Evolutionary conservation across 2,329 filamentous ascomycete genomes (phyloP).

Genomic region (Arthrobotrys pseudoclavata): DNA sequence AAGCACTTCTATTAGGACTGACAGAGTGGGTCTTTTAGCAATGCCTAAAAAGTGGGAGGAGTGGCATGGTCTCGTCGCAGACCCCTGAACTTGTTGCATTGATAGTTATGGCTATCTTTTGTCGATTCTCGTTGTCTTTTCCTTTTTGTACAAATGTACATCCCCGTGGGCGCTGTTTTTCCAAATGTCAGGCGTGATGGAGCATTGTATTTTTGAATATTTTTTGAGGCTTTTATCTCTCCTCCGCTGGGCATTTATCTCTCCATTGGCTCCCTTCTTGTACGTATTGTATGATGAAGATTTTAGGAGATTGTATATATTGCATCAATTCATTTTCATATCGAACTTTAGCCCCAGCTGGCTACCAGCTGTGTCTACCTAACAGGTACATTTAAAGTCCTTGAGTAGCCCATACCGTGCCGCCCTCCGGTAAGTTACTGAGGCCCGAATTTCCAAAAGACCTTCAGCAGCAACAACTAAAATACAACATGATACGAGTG

Average conservation of each 20-base stretch:
- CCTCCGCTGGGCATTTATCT: constrained; percentile 26
- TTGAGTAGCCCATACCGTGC: too few species aligned
- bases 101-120: background rate
- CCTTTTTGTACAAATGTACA: constrained; percentile 17
- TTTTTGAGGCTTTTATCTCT: constrained; percentile 27
- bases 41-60: background rate
- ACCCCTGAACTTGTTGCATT: too few species aligned
- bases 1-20: constrained; percentile 16
- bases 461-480: background rate
- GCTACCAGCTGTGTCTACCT: background rate
- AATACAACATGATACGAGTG: constrained; percentile 6
- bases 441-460: background rate
- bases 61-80: too few species aligned
- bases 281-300: constrained; percentile 12
- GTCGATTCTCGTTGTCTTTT: background rate
- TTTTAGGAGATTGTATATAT: constrained; percentile 21
- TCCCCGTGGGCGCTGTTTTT: constrained; percentile 30
- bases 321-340: constrained; percentile 9
- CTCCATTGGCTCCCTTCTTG: constrained; percentile 19
- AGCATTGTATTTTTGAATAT: constrained; percentile 19
- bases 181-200: constrained; percentile 30
- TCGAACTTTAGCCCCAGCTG: constrained; percentile 16
- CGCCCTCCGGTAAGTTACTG: background rate
- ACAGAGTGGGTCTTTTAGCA: background rate
- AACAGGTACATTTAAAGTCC: background rate